Evolutionary conservation across 345 rosid species (phyloP).

Genomic region (Populus simonii): DNA sequence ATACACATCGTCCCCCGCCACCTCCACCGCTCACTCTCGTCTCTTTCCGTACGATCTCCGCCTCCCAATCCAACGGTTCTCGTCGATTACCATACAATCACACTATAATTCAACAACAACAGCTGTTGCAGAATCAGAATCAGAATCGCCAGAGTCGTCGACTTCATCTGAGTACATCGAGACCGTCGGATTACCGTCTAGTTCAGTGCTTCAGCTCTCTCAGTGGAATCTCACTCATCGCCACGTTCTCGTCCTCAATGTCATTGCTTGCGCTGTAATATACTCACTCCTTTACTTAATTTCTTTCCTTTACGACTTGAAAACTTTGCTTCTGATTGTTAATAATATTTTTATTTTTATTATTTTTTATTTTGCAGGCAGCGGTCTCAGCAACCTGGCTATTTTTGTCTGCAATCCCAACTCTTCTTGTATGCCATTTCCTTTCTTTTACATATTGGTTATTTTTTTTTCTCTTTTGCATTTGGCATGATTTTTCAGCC

Average conservation of each 20-base stretch:
- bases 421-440: constrained; percentile 58
- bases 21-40: background rate
- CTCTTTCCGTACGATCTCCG: constrained; percentile 24
- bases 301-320: background rate
- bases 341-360: background rate
- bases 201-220: constrained; percentile 41
- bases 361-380: constrained; percentile 36
- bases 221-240: constrained; percentile 66
- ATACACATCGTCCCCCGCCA: background rate
- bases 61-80: constrained; percentile 19
- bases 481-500: no score
- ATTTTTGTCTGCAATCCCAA: constrained; percentile 78
- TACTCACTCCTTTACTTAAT: constrained; percentile 4
- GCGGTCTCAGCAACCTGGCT: constrained; percentile 85
- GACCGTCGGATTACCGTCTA: constrained; percentile 50
- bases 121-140: constrained; percentile 9
- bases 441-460: no score
- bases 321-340: background rate
- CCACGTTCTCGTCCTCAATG: constrained; percentile 56
- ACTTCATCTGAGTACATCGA: constrained; percentile 37
- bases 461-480: no score
- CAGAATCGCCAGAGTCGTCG: constrained; percentile 29
- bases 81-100: constrained; percentile 24
- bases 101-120: constrained; percentile 19
- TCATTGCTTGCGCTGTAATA: constrained; percentile 64